Conservation (phyloP, 2,329 filamentous ascomycete species). For the Beauveria caledonica region DNA sequence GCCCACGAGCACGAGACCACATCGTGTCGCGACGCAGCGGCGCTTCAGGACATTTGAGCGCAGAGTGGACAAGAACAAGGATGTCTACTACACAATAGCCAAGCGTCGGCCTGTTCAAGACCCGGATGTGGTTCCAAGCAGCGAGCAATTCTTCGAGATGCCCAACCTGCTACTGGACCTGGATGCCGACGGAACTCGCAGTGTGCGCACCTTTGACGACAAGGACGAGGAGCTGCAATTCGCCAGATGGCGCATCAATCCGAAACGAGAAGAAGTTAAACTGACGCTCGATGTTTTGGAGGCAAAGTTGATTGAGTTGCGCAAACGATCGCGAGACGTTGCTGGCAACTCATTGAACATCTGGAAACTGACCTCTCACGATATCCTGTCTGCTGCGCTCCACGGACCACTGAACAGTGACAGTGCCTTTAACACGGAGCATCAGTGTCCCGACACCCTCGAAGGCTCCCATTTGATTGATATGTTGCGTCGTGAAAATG, state of each 20-base stretch:
- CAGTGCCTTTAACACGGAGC: background rate
- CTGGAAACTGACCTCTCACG: conserved; percentile 34
- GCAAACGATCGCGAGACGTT: conserved; percentile 20
- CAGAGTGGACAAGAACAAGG: conserved; percentile 15
- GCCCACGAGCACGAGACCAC: conserved; percentile 6
- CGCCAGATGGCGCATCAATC: conserved; percentile 22
- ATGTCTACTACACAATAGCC: conserved; percentile 21
- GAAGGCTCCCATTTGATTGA: conserved; percentile 14
- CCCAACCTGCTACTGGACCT: conserved; percentile 41
- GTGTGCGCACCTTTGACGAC: conserved; percentile 34
- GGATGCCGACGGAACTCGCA: conserved; percentile 36
- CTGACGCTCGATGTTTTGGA: conserved; percentile 24
- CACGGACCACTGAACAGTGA: conserved; percentile 14
- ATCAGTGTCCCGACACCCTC: background rate
- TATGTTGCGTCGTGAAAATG: conserved; percentile 20
- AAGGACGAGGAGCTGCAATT: conserved; percentile 26
- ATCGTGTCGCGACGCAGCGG: conserved; percentile 3
- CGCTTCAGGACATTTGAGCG: conserved; percentile 12
- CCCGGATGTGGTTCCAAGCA: background rate
- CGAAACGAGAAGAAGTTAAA: conserved; percentile 17
- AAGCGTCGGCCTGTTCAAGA: conserved; percentile 14
- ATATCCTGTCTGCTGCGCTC: conserved; percentile 35
- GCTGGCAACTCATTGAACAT: conserved; percentile 18
- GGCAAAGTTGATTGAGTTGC: conserved; percentile 19
- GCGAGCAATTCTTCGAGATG: conserved; percentile 30